Conservation (phyloP, 2,329 filamentous ascomycete genomes). For the Microdochium paspali region DNA sequence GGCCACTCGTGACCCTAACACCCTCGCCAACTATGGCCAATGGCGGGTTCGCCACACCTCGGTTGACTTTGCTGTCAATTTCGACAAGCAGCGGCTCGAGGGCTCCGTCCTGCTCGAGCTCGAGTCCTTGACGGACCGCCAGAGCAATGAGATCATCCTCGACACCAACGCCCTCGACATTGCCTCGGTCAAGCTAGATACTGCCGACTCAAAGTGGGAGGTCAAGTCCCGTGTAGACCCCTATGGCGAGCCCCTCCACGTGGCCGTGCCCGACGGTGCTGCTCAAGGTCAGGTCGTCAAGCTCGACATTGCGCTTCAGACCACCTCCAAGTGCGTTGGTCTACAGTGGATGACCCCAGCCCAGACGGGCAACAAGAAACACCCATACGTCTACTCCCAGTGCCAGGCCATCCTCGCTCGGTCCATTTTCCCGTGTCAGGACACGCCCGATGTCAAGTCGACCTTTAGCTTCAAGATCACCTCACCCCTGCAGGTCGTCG, state of each 20-base stretch:
- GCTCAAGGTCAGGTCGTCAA: conserved; percentile 42
- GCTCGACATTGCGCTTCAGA: conserved; percentile 61
- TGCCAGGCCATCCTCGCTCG: conserved; percentile 94
- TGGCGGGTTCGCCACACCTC: conserved; percentile 80
- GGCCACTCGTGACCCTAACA: conserved; percentile 69
- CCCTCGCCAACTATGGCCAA: conserved; percentile 81
- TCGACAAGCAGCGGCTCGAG: conserved; percentile 65
- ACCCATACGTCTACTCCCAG: conserved; percentile 97
- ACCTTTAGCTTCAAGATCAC: conserved; percentile 83
- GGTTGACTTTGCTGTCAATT: conserved; percentile 75
- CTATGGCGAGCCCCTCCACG: conserved; percentile 62
- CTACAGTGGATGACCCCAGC: conserved; percentile 91
- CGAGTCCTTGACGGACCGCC: conserved; percentile 64
- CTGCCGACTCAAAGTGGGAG: conserved; percentile 55
- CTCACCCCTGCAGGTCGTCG: conserved; percentile 82
- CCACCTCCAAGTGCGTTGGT: conserved; percentile 81
- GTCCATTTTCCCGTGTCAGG: conserved; percentile 92
- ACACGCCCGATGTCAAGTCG: conserved; percentile 96
- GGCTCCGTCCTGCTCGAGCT: conserved; percentile 71
- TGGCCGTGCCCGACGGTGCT: conserved; percentile 48
- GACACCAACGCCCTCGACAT: conserved; percentile 83
- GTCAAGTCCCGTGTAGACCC: conserved; percentile 62
- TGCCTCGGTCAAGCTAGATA: conserved; percentile 60
- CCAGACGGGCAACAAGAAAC: conserved; percentile 91
- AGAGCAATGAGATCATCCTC: conserved; percentile 69